Conservation (phyloP, 305 asterid species). For the Withania somnifera region DNA sequence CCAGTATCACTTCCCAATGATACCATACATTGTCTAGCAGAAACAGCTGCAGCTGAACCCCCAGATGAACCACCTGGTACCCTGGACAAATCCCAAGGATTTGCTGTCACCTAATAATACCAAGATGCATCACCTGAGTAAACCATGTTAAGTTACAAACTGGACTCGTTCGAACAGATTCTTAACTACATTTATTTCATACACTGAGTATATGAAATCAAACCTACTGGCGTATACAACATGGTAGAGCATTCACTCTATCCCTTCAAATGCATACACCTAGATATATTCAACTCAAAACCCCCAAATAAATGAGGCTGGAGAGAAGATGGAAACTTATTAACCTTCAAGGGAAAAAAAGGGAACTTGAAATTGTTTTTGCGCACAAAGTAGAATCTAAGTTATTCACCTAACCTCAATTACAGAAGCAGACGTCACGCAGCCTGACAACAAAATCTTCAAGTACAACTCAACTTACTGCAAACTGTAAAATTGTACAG, state of each 20-base stretch:
- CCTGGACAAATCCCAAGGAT: conserved; percentile 95
- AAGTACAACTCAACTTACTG: not conserved
- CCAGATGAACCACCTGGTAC: conserved; percentile 99
- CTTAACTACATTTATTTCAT: not conserved
- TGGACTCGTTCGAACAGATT: conserved; percentile 7
- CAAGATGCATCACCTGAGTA: conserved; percentile 76
- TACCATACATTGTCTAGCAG: conserved; percentile 92
- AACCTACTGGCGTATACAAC: not conserved
- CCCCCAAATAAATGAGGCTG: not conserved
- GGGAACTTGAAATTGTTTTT: not conserved
- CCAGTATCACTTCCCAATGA: conserved; percentile 97
- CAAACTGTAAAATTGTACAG: not conserved
- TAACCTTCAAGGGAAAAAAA: no score
- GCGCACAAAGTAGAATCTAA: not conserved
- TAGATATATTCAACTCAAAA: not conserved
- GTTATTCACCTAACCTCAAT: not conserved
- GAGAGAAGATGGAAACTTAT: not conserved
- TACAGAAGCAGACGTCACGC: not conserved
- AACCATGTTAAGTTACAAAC: conserved; percentile 39
- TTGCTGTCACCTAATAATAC: conserved; percentile 85
- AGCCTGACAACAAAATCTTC: not conserved
- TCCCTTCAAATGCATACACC: not conserved
- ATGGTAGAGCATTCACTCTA: conserved; percentile 9
- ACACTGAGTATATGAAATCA: not conserved
- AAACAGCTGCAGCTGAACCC: conserved; percentile 95